Evolutionary conservation across 108 stramenopile species (phyloP).

Genomic region (Licmophora abbreviata): DNA sequence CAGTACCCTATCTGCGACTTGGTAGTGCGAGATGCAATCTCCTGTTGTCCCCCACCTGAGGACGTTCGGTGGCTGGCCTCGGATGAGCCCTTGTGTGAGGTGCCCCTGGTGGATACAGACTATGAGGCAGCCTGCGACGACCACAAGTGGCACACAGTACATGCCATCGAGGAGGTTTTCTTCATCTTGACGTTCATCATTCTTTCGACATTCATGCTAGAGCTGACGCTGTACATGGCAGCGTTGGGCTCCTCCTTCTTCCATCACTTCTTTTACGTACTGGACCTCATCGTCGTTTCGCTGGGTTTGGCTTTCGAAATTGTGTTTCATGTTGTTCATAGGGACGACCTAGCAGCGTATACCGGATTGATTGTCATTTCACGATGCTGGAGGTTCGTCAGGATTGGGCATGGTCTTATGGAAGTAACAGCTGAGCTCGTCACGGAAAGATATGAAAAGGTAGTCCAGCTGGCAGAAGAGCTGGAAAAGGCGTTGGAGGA

Average conservation of each 20-base stretch:
- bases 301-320: conserved; percentile 32
- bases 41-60: conserved; percentile 30
- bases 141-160: conserved; percentile 1
- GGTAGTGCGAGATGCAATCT: conserved; percentile 42
- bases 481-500: not conserved
- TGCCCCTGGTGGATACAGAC: not conserved
- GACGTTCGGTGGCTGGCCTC: conserved; percentile 2
- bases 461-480: not conserved
- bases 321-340: conserved; percentile 13
- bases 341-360: conserved; percentile 4
- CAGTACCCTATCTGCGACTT: conserved; percentile 31
- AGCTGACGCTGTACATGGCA: conserved; percentile 22
- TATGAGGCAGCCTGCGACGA: conserved; percentile 5
- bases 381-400: conserved; percentile 50
- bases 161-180: not conserved
- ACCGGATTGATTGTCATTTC: conserved; percentile 13
- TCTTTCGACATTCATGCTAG: conserved; percentile 22
- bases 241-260: conserved; percentile 32
- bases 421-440: conserved; percentile 31
- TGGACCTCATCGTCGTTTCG: conserved; percentile 43
- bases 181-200: conserved; percentile 2
- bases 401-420: conserved; percentile 52
- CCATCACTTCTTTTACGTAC: conserved; percentile 30
- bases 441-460: not conserved
- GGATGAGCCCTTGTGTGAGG: not conserved